phyloP scores from a whole-genome alignment of 2,329 filamentous ascomycete species.

The Penicillium sp. region DNA sequence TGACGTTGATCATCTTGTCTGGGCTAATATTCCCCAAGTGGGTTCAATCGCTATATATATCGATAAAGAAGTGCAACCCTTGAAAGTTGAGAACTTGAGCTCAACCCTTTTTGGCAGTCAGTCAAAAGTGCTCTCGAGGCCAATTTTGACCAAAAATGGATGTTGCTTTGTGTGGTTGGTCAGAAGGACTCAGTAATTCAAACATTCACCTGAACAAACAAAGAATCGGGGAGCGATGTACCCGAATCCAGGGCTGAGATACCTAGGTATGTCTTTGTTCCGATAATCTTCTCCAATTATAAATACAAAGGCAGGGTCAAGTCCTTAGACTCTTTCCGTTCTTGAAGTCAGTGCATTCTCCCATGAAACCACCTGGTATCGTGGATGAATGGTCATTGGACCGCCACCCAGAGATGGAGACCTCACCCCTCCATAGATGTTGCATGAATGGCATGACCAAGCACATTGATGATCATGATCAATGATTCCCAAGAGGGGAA shows the following conservation, averaged over 20 bases:
- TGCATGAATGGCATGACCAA: neutral
- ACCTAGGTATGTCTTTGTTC: constrained; percentile 7
- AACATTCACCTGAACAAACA: constrained; percentile 1
- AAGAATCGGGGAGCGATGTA: neutral
- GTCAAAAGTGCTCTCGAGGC: neutral
- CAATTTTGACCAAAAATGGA: neutral
- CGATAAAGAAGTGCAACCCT: neutral
- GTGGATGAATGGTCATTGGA: neutral
- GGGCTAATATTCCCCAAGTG: neutral
- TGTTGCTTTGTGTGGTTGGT: neutral
- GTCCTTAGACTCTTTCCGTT: neutral
- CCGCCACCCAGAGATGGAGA: neutral
- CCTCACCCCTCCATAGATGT: neutral
- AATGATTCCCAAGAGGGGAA: neutral
- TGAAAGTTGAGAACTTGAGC: too few species aligned
- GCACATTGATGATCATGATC: neutral
- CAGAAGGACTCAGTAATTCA: constrained; percentile 3
- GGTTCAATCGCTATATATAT: neutral
- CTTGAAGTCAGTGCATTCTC: neutral
- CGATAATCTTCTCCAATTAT: neutral
- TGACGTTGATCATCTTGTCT: neutral
- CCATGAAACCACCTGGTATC: neutral
- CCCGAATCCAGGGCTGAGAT: neutral
- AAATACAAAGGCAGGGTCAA: neutral
- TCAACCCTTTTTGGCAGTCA: neutral